Evolutionary conservation across 1,284 basidiomycete species (phyloP), one percentile per base, ranked within the genome.

Genomic region (Ustilago shanxiensis): DNA sequence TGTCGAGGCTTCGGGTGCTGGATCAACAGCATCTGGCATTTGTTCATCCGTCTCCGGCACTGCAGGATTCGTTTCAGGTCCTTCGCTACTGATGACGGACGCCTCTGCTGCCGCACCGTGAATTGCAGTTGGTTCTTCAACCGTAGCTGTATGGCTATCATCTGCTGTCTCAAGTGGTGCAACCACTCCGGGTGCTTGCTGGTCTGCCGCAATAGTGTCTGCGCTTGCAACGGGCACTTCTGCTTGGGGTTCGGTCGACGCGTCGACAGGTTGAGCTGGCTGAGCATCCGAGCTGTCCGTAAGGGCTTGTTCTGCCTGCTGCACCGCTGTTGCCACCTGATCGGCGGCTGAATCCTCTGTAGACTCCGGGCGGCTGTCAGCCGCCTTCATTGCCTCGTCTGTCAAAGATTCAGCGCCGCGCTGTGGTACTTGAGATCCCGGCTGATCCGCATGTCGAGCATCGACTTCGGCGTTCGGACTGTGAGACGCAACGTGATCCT

Each of bases 271-370:
- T 1, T 50, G 51, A 9, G 7, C 18, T 11, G 35, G 26, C 2
- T 31, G 26, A 11, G 11, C 11, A 3, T 60, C 52, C 28, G 57
- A 24, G 2, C 35, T 47, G 14, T 5, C 45, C 9, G 58, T 35
- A 20, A 55, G 58, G 26, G 52, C 52, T 50, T 56, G 51, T 16
- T 66, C 58, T 7, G 54, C 52, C 7, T 45, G 52, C 20, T 55
- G 44, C 18, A 60, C 45, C 3, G 52, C 52, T 24, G 35, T 50
- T 16, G 58, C 64, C 4, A 55, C 52, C 33, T 26, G 45, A 14
- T 41, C 44, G 16, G 57, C 35, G 9, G 1, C 50, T 52, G 31
- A 29, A 52, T 33, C 29, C 16, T 10, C 50, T 29, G 18, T 29
- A 31, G 50, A 28, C 18, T 24, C 47, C 10, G 26, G 8, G 7